Conservation (phyloP, 2,329 filamentous ascomycete genomes). For the Diplocarpon rosae region DNA sequence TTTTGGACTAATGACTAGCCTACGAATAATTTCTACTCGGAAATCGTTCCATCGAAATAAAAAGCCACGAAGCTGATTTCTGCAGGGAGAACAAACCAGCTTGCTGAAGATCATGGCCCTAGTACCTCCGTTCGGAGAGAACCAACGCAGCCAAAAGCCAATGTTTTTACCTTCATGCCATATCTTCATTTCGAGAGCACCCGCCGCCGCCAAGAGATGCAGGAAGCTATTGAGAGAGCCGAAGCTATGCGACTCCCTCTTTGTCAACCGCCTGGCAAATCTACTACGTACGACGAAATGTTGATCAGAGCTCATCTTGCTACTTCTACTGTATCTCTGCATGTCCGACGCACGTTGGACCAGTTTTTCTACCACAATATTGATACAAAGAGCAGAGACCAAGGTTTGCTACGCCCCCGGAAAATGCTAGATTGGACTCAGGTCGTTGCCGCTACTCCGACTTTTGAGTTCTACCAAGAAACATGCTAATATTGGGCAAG, state of each 20-base stretch:
- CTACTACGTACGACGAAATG: conserved; percentile 21
- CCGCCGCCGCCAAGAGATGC: conserved; percentile 18
- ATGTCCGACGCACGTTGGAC: conserved; percentile 36
- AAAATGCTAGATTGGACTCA: too few species aligned
- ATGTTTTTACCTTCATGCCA: conserved; percentile 21
- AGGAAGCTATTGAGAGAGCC: conserved; percentile 20
- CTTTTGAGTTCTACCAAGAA: too few species aligned
- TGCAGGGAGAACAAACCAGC: conserved; percentile 7
- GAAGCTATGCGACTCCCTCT: conserved; percentile 11
- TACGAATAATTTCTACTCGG: background rate
- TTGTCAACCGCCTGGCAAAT: conserved; percentile 10
- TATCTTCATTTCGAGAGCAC: conserved; percentile 23
- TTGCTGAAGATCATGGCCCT: conserved; percentile 1
- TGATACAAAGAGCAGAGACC: conserved; percentile 31
- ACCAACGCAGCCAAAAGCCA: conserved; percentile 9
- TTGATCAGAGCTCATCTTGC: conserved; percentile 21
- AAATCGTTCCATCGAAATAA: background rate
- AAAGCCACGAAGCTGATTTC: background rate
- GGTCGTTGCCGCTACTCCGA: too few species aligned
- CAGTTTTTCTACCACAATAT: conserved; percentile 35
- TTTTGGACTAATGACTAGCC: too few species aligned
- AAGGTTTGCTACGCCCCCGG: too few species aligned
- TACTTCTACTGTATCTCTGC: conserved; percentile 28
- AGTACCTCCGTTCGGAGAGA: conserved; percentile 12
- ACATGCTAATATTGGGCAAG: conserved; percentile 1